Conservation (phyloP, 2,329 filamentous ascomycete genomes). For the Acrocalymma vagum region DNA sequence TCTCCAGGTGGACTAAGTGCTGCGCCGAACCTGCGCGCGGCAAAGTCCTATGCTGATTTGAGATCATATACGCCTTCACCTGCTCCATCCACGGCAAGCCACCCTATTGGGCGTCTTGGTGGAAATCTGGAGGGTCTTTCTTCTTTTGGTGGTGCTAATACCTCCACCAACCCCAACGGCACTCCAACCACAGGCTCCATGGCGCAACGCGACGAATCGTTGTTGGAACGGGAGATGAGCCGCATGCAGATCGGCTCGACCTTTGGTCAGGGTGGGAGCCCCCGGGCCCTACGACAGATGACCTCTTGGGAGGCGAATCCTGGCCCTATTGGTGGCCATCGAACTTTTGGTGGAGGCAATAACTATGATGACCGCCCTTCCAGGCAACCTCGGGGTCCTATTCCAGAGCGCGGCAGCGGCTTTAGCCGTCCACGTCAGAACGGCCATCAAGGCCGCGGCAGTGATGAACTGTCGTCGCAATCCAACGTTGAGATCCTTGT, state of each 20-base stretch:
- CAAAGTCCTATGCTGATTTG: slow-evolving; percentile 96
- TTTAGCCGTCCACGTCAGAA: slow-evolving; percentile 66
- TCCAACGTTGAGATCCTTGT: slow-evolving; percentile 71
- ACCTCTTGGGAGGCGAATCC: slow-evolving; percentile 69
- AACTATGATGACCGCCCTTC: slow-evolving; percentile 67
- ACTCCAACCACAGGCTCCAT: slow-evolving; percentile 65
- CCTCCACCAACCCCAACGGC: slow-evolving; percentile 72
- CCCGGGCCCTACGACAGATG: slow-evolving; percentile 67
- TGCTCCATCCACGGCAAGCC: slow-evolving; percentile 87
- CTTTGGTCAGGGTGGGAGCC: slow-evolving; percentile 61
- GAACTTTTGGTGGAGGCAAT: slow-evolving; percentile 68
- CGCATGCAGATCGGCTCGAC: slow-evolving; percentile 65
- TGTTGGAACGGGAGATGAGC: slow-evolving; percentile 70
- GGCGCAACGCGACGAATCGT: slow-evolving; percentile 64
- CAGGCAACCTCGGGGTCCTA: slow-evolving; percentile 69
- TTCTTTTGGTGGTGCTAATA: slow-evolving; percentile 63
- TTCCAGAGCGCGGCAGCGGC: slow-evolving; percentile 66
- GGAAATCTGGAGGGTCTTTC: slow-evolving; percentile 51
- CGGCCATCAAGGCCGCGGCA: slow-evolving; percentile 68
- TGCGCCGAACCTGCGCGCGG: slow-evolving; percentile 83
- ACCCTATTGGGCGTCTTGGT: slow-evolving; percentile 73
- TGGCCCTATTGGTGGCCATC: slow-evolving; percentile 71
- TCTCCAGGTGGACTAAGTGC: slow-evolving; percentile 73
- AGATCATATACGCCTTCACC: slow-evolving; percentile 95
- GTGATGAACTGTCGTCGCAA: slow-evolving; percentile 69